Percentiles rank a stretch among this genome's conserved stretches.
Conservation (phyloP, 2,329 filamentous ascomycete species). For the Chalara sp. region DNA sequence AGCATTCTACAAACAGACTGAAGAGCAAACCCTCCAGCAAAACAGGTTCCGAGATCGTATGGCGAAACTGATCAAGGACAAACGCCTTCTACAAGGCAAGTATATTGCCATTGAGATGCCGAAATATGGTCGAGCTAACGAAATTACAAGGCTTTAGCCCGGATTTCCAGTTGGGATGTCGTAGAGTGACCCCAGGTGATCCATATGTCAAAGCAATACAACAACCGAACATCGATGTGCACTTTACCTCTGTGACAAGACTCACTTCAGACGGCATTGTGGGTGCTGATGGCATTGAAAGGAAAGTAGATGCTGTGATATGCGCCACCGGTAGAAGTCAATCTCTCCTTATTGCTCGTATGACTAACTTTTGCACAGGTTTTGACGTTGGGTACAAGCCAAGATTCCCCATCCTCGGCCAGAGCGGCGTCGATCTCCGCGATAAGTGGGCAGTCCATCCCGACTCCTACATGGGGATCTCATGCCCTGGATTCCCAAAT, state of each 20-base stretch:
- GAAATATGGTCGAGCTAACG: no score
- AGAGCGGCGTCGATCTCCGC: background rate
- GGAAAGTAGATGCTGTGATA: slow-evolving; percentile 27
- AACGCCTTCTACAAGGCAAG: slow-evolving; percentile 28
- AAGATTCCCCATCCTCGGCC: background rate
- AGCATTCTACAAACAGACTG: slow-evolving; percentile 36
- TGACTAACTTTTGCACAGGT: slow-evolving; percentile 1
- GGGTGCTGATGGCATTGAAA: slow-evolving; percentile 25
- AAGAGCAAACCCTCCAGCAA: slow-evolving; percentile 20
- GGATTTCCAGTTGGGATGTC: slow-evolving; percentile 35
- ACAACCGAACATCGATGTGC: slow-evolving; percentile 39
- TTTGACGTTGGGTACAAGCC: background rate
- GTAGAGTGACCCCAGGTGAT: slow-evolving; percentile 31
- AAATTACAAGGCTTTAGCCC: slow-evolving; percentile 24
- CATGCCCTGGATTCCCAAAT: no score
- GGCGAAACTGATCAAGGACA: slow-evolving; percentile 31
- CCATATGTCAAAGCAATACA: slow-evolving; percentile 30
- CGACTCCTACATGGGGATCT: no score
- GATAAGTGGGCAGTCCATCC: background rate
- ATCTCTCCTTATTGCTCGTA: no score
- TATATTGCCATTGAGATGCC: no score
- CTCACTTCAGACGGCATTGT: slow-evolving; percentile 36
- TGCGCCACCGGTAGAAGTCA: slow-evolving; percentile 15
- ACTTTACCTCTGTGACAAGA: slow-evolving; percentile 36
- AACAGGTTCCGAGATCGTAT: slow-evolving; percentile 26